phyloP scores from a whole-genome alignment of 208 protist species.

The Porcisia deanei region DNA sequence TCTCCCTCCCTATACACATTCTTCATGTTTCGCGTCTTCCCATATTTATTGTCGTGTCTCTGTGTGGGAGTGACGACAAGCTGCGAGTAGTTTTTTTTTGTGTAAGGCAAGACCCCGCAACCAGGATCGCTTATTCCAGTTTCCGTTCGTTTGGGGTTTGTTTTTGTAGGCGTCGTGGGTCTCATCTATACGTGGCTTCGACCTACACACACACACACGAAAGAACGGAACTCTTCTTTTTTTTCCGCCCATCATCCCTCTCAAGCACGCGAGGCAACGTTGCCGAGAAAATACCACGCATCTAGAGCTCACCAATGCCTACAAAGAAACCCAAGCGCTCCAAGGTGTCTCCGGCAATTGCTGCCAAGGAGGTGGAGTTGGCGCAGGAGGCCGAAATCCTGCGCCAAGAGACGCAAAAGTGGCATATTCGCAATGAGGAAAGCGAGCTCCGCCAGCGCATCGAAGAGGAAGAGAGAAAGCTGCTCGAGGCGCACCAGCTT shows the following conservation, averaged over 20 bases:
- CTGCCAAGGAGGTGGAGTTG: slow-evolving; percentile 39
- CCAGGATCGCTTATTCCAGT: neutral
- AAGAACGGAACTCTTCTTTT: neutral
- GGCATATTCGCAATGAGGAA: slow-evolving; percentile 61
- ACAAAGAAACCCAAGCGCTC: slow-evolving; percentile 35
- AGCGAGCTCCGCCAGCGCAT: slow-evolving; percentile 46
- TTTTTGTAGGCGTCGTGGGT: neutral
- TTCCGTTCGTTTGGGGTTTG: neutral
- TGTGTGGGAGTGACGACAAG: neutral
- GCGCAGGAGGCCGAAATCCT: slow-evolving; percentile 50
- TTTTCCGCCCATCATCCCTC: neutral
- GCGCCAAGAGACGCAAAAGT: slow-evolving; percentile 45
- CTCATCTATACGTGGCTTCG: neutral
- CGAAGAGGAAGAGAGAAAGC: slow-evolving; percentile 66
- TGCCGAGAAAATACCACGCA: neutral
- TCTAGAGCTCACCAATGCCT: slow-evolving; percentile 33
- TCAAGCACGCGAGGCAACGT: neutral
- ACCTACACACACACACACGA: neutral
- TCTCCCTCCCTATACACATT: neutral
- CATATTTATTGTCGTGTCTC: neutral
- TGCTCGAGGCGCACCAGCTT: slow-evolving; percentile 45
- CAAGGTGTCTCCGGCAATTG: slow-evolving; percentile 31
- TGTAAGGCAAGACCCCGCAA: neutral
- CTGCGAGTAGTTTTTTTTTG: neutral
- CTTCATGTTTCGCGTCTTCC: slow-evolving; percentile 6